Evolutionary conservation across 2,329 filamentous ascomycete species (phyloP).

Genomic region (Orbilia oligospora): DNA sequence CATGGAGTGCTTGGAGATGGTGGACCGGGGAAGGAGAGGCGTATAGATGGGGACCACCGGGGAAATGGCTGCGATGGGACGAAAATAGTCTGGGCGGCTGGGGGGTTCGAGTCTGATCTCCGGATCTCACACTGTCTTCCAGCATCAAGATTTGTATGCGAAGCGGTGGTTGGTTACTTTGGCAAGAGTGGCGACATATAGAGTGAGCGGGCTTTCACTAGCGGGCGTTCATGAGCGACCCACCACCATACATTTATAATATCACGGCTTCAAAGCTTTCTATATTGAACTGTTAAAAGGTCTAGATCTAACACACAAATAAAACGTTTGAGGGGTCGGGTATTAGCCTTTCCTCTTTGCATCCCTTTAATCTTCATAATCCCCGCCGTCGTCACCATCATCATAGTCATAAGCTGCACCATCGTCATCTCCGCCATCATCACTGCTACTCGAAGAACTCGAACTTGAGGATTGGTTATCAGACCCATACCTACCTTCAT

Average conservation of each 20-base stretch:
- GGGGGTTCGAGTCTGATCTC: constrained; percentile 41
- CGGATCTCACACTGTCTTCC: not conserved
- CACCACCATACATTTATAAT: not conserved
- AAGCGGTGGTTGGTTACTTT: not conserved
- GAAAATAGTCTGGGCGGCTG: constrained; percentile 40
- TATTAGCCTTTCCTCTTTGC: not conserved
- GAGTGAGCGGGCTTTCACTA: constrained; percentile 2
- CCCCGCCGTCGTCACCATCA: constrained; percentile 36
- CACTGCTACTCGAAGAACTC: constrained; percentile 15
- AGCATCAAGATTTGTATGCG: not conserved
- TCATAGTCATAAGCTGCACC: constrained; percentile 26
- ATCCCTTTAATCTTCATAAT: constrained; percentile 19
- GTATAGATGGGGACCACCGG: constrained; percentile 36
- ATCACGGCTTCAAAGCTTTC: not conserved
- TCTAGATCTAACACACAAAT: constrained; percentile 18
- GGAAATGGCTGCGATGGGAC: constrained; percentile 51
- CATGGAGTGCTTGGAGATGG: constrained; percentile 56
- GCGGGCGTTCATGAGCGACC: not conserved
- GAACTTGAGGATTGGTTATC: not conserved
- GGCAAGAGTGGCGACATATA: not conserved
- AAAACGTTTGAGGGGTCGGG: not conserved
- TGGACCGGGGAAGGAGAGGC: constrained; percentile 29
- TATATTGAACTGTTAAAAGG: not conserved
- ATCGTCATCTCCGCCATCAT: constrained; percentile 11
- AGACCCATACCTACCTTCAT: constrained; percentile 40